Evolutionary conservation across 371 early-diverging fungal species (phyloP), one percentile per base, ranked within the genome.

Genomic region (Rhizopus delemar): DNA sequence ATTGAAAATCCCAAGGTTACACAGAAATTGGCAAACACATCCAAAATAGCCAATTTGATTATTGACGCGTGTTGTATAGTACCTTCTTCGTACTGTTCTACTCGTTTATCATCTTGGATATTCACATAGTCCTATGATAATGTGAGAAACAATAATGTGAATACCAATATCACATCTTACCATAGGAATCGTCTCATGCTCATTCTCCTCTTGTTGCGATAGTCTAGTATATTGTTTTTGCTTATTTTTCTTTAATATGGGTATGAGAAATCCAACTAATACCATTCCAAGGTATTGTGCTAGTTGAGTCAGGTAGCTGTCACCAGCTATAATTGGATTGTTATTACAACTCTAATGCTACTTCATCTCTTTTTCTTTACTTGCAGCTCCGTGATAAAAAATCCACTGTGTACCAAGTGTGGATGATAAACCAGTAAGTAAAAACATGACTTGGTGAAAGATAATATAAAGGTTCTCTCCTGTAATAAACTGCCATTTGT

Each of bases 1-100:
- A 84, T 78, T 31, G 88, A 85, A 63, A 89, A 85, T 1, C 90
- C 92, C 39, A 88, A 65, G 2, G 88, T 90, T 4, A 89, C 82
- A 54, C 87, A 73, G 41, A 86, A 80, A 57, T 88, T 88, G 28
- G 87, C 90, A 33, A 84, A 58, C 8, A 89, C 84, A 61, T 92
- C 92, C 59, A 89, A 66, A 7, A 78, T 41, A 4, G 87, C 78
- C 33, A 85, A 64, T 39, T 75, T 75, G 6, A 88, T 72, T 12
- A 85, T 71, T 2, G 82, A 75, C 63, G 63, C 70, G 55, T 85
- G 83, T 8, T 43, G 3, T 22, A 15, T 46, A 11, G 41, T 6
- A 32, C 31, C 16, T 31, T 53, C 53, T 36, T 33, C 16, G 22
- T 38, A 22, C n/a, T 34, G 22, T 22, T 22, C 22, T 22, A 22